These are phyloP conservation scores for Eleusine coracana DNA, from an alignment of 176 grass and related monocot genomes.

Conservation along the genomic window DNA sequence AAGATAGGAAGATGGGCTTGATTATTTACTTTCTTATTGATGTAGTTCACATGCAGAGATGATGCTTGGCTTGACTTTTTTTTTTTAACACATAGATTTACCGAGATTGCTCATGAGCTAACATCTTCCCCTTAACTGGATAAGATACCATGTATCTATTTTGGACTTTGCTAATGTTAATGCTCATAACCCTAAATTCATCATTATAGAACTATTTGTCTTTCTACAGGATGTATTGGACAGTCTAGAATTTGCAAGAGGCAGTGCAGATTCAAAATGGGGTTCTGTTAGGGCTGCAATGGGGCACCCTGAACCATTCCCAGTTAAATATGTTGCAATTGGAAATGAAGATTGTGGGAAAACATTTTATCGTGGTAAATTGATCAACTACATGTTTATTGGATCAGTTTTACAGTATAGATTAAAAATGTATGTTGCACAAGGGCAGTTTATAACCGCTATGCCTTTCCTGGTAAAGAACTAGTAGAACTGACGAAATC, in stretches of 20 bases:
- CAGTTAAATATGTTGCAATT: slow-evolving; percentile 87
- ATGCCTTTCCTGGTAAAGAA: neutral
- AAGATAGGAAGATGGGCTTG: neutral
- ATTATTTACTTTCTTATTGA: neutral
- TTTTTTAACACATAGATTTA: neutral
- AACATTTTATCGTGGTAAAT: slow-evolving; percentile 63
- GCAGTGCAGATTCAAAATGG: slow-evolving; percentile 78
- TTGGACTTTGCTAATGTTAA: neutral
- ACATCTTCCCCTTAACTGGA: neutral
- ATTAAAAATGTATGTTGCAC: slow-evolving; percentile 2
- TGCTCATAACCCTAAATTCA: slow-evolving; percentile 1
- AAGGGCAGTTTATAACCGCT: neutral
- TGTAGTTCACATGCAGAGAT: slow-evolving; percentile 9
- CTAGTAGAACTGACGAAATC: neutral
- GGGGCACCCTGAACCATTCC: slow-evolving; percentile 94
- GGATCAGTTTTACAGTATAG: slow-evolving; percentile 10
- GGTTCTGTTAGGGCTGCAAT: slow-evolving; percentile 87
- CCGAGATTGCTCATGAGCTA: neutral
- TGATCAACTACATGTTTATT: slow-evolving; percentile 17
- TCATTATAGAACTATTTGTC: neutral
- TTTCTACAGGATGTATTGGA: slow-evolving; percentile 77
- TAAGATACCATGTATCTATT: neutral
- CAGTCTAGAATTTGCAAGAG: slow-evolving; percentile 94
- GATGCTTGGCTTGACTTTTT: slow-evolving; percentile 13
- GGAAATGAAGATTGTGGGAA: slow-evolving; percentile 95